Evolutionary conservation across 306 rosid species (phyloP).

Genomic region (Sphenostylis stenocarpa): DNA sequence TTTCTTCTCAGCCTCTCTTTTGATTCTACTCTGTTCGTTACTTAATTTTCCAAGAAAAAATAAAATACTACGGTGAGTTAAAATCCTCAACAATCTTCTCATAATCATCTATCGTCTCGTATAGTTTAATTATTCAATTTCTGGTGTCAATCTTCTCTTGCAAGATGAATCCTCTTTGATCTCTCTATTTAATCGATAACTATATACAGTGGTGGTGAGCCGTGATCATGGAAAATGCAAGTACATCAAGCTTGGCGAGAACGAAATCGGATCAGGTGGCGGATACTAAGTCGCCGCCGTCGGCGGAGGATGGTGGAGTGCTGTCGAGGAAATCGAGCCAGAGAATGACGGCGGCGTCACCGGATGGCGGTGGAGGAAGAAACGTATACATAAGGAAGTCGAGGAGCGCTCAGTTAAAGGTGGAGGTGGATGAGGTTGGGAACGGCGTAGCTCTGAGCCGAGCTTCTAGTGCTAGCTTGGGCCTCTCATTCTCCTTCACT

Average conservation of each 20-base stretch:
- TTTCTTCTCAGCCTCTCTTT: constrained; percentile 23
- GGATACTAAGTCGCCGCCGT: constrained; percentile 55
- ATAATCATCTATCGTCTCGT: not conserved
- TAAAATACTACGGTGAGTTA: not conserved
- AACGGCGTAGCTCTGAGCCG: constrained; percentile 93
- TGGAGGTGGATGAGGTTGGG: constrained; percentile 69
- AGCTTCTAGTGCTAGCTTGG: constrained; percentile 96
- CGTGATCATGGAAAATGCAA: constrained; percentile 57
- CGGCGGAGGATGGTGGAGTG: constrained; percentile 39
- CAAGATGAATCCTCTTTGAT: not conserved
- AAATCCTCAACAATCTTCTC: not conserved
- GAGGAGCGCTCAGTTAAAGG: constrained; percentile 81
- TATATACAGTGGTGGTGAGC: not conserved
- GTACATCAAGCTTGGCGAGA: constrained; percentile 49
- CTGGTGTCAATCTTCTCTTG: not conserved
- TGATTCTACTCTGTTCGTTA: not conserved
- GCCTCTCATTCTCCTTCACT: constrained; percentile 89
- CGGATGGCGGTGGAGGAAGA: constrained; percentile 46
- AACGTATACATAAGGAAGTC: constrained; percentile 84
- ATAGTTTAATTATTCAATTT: not conserved
- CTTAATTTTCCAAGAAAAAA: not conserved
- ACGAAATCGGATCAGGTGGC: constrained; percentile 73
- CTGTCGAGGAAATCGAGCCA: constrained; percentile 65
- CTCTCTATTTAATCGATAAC: not conserved
- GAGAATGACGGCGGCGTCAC: constrained; percentile 52